Evolutionary conservation across 1,284 basidiomycete species (phyloP), one percentile per base, ranked within the genome.

Genomic region (Papiliotrema laurentii): DNA sequence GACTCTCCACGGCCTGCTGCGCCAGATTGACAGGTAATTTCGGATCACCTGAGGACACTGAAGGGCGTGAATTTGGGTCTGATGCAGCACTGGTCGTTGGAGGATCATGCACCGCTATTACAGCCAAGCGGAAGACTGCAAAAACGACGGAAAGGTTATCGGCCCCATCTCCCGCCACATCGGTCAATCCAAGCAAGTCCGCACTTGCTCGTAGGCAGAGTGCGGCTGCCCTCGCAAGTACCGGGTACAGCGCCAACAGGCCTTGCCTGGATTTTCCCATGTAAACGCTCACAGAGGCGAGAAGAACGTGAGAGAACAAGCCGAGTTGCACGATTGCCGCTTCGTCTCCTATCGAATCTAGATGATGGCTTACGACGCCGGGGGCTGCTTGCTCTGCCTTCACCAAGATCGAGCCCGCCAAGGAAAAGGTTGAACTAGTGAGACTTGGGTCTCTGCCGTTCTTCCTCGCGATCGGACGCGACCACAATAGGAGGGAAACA

Each of bases 161-260:
- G 0, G 63, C 58, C 1, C 68, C 69, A 6, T 61, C 53, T 16
- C 62, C 58, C 0, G 44, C 47, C 0, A 56, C 47, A 28, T 72
- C 67, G 9, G 50, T 50, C 2, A 66, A 38, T 2, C 51, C 41
- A 2, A 72, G 51, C 3, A 62, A 49, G 35, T 72, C 69, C 3
- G 60, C 53, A 11, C 52, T 54, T 1, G 56, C 66, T 28, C 60
- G 51, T 5, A 72, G 53, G 18, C 57, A 58, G 7, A 68, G 50
- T 0, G 60, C 51, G 0, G 54, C 54, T 3, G 60, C 60, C 36
- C 69, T 49, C 2, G 61, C 60, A 9, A 70, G 45, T 14, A 70
- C 34, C 0, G 69, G 69, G 34, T 59, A 70, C 5, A 69, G 53
- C 5, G 60, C 44, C 10, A 59, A 33, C n/a, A 71, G 30, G 11